A percentile compares a stretch with the other conserved stretches of the same genome.
Evolutionary conservation across 169 alveolate genomes (phyloP).

Genomic region (Plasmodium cynomolgi): DNA sequence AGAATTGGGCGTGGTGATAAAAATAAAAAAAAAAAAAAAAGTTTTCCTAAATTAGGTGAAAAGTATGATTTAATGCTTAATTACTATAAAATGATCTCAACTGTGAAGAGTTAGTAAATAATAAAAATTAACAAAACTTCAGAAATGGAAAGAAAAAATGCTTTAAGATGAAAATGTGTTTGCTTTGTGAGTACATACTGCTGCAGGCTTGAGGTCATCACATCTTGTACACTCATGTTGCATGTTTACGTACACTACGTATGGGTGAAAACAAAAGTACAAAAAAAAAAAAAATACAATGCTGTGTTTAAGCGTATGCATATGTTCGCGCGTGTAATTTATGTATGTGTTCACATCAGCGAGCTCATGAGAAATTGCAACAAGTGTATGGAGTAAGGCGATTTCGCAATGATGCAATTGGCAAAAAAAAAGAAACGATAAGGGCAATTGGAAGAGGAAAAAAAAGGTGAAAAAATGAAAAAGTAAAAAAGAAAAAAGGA

Average conservation of each 20-base stretch:
- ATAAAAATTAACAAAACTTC: neutral
- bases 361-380: neutral
- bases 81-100: neutral
- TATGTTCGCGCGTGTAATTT: neutral
- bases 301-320: neutral
- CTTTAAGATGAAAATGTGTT: neutral
- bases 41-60: neutral
- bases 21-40: neutral
- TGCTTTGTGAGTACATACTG: neutral
- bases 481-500: neutral
- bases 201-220: neutral
- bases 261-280: neutral
- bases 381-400: neutral
- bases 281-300: neutral
- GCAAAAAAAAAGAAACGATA: neutral
- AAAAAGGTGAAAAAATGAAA: neutral
- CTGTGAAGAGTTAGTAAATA: neutral
- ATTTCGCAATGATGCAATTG: conserved; percentile 2
- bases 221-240: neutral
- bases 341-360: neutral
- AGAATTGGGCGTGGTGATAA: neutral
- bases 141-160: neutral
- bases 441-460: neutral
- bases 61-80: neutral
- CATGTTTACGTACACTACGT: neutral